These are phyloP conservation scores for Nicotiana tomentosiformis DNA, from an alignment of 257 asterid genomes.

Conservation along the genomic window DNA sequence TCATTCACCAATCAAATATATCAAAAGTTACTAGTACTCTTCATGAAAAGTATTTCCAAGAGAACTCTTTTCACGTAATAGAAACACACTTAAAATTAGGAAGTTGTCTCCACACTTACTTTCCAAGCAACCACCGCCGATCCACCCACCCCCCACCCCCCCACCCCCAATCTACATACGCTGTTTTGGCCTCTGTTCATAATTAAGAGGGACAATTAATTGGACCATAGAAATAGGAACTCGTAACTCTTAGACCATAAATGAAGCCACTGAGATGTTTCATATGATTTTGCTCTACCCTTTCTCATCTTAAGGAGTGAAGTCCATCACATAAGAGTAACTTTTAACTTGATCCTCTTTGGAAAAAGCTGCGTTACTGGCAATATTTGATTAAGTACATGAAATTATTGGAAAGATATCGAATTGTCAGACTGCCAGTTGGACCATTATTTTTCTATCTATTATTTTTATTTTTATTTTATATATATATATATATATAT, in stretches of 20 bases:
- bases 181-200: not conserved
- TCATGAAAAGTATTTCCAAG: too few relatives aligned
- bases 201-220: too few relatives aligned
- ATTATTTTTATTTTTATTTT: too few relatives aligned
- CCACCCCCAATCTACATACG: not conserved
- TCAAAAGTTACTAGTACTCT: too few relatives aligned
- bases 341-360: not conserved
- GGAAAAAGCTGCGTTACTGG: slow-evolving; percentile 1
- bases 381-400: not conserved
- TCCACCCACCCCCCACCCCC: too few relatives aligned
- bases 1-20: too few relatives aligned
- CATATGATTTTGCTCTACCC: not conserved
- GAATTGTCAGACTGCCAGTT: not conserved
- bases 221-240: not conserved
- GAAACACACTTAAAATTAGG: too few relatives aligned
- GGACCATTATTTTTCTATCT: too few relatives aligned
- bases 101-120: too few relatives aligned
- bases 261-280: not conserved
- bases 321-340: not conserved
- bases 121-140: not conserved
- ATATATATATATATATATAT: too few relatives aligned
- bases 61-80: too few relatives aligned
- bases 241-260: not conserved
- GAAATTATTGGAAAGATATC: not conserved
- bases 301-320: too few relatives aligned